Percentiles rank a stretch among this genome's conserved stretches.
Conservation (phyloP, 202 grass and related monocot genomes). For the Carex arenaria region DNA sequence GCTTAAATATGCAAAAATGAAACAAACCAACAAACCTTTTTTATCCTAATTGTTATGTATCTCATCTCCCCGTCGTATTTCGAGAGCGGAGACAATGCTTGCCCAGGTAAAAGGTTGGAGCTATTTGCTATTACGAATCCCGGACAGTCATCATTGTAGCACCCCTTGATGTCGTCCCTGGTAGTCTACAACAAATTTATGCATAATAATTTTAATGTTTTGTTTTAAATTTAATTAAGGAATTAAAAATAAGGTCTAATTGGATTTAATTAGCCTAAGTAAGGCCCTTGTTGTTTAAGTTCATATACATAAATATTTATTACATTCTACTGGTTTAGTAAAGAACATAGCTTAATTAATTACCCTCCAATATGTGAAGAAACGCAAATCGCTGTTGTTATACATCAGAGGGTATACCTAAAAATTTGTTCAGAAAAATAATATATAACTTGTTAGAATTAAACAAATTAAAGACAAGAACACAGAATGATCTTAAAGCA, state of each 20-base stretch:
- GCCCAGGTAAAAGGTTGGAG: constrained; percentile 9
- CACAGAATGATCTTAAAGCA: neutral
- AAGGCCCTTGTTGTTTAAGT: neutral
- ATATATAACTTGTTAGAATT: neutral
- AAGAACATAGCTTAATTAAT: neutral
- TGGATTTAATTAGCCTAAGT: no score
- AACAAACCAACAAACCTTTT: neutral
- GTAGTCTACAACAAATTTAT: neutral
- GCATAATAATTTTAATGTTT: neutral
- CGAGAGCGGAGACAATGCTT: neutral
- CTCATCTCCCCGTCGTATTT: neutral
- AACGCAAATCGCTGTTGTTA: constrained; percentile 3
- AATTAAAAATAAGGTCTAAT: neutral
- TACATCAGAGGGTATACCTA: neutral
- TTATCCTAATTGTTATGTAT: constrained; percentile 19
- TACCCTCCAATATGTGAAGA: constrained; percentile 21
- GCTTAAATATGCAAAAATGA: neutral
- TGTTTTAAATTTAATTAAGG: neutral
- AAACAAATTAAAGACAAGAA: neutral
- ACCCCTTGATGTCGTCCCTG: neutral
- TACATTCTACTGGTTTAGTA: neutral
- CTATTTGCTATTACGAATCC: constrained; percentile 20
- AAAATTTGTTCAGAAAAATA: neutral
- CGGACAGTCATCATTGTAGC: neutral
- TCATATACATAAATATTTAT: neutral